Conservation (phyloP, 2,329 filamentous ascomycete genomes). For the Cryphonectria nitschkei region DNA sequence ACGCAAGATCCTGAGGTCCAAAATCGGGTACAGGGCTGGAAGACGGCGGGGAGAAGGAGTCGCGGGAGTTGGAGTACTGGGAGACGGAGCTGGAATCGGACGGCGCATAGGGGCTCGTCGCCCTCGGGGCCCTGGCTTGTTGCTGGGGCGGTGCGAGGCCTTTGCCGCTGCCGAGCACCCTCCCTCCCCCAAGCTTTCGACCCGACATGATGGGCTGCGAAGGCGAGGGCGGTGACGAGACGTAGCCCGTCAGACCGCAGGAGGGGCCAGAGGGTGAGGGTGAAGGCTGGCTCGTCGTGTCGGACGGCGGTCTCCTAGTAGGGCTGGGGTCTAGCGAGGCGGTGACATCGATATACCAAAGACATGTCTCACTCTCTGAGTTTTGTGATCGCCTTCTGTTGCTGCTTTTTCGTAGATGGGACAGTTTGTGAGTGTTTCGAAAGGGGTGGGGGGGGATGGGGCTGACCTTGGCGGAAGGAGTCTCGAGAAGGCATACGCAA, state of each 20-base stretch:
- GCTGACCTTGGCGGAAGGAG: not conserved
- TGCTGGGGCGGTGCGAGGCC: constrained; percentile 69
- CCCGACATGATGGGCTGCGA: constrained; percentile 66
- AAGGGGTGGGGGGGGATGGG: not conserved
- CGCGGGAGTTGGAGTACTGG: constrained; percentile 66
- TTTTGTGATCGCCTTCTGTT: not conserved
- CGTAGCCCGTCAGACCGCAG: constrained; percentile 5
- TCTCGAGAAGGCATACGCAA: constrained; percentile 4
- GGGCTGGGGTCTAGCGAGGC: not conserved
- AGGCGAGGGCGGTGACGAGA: constrained; percentile 12
- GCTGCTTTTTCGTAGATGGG: not conserved
- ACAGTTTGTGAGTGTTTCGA: not conserved
- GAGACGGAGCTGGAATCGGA: constrained; percentile 74
- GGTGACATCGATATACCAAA: not conserved
- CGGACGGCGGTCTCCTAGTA: not conserved
- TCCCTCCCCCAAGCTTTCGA: constrained; percentile 88
- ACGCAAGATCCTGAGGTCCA: constrained; percentile 72
- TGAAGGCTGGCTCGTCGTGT: not conserved
- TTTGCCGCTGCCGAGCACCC: constrained; percentile 86
- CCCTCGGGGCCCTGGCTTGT: constrained; percentile 33
- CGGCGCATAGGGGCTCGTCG: constrained; percentile 54
- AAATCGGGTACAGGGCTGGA: constrained; percentile 68
- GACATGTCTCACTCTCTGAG: constrained; percentile 4
- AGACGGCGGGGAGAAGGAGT: constrained; percentile 57
- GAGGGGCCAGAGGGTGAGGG: constrained; percentile 8